Conservation (phyloP, 768 basidiomycete genomes). For the Lentinus tigrinus region DNA sequence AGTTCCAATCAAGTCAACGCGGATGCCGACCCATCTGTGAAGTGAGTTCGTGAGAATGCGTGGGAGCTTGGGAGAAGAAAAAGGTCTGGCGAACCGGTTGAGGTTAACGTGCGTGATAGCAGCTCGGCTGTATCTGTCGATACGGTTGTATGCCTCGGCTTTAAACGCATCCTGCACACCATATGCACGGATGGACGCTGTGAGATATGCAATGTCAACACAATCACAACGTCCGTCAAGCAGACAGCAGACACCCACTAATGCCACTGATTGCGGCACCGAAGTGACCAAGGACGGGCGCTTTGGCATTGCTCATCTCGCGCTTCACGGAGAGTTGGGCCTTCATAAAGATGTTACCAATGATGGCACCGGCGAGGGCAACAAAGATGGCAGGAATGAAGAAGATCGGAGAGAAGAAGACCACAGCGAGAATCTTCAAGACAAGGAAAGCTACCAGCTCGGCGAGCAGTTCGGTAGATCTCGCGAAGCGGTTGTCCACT, state of each 20-base stretch:
- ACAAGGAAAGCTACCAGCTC: slow-evolving; percentile 32
- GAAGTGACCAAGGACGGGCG: slow-evolving; percentile 47
- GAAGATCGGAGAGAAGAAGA: slow-evolving; percentile 37
- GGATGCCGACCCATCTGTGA: slow-evolving; percentile 45
- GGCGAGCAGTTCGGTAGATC: neutral
- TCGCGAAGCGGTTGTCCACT: slow-evolving; percentile 19
- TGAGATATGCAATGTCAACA: neutral
- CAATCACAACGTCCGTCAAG: no score
- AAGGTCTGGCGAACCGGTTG: slow-evolving; percentile 33
- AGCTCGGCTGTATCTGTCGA: slow-evolving; percentile 46
- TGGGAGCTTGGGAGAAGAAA: slow-evolving; percentile 1
- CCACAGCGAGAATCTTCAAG: slow-evolving; percentile 34
- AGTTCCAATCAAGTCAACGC: slow-evolving; percentile 56
- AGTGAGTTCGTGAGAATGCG: neutral
- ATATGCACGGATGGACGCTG: slow-evolving; percentile 54
- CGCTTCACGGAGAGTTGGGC: slow-evolving; percentile 53
- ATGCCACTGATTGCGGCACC: slow-evolving; percentile 56
- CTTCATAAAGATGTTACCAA: slow-evolving; percentile 48
- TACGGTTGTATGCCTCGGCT: slow-evolving; percentile 40
- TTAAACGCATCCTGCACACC: slow-evolving; percentile 46
- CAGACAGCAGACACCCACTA: slow-evolving; percentile 25
- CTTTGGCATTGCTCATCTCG: slow-evolving; percentile 46
- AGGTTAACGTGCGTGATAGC: slow-evolving; percentile 47
- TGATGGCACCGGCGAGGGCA: slow-evolving; percentile 33
- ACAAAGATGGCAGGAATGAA: slow-evolving; percentile 35